Percentiles rank a stretch among this genome's conserved stretches.
phyloP scores from a whole-genome alignment of 225 moss, liverwort and hornwort genomes.

The Bryum argenteum region DNA sequence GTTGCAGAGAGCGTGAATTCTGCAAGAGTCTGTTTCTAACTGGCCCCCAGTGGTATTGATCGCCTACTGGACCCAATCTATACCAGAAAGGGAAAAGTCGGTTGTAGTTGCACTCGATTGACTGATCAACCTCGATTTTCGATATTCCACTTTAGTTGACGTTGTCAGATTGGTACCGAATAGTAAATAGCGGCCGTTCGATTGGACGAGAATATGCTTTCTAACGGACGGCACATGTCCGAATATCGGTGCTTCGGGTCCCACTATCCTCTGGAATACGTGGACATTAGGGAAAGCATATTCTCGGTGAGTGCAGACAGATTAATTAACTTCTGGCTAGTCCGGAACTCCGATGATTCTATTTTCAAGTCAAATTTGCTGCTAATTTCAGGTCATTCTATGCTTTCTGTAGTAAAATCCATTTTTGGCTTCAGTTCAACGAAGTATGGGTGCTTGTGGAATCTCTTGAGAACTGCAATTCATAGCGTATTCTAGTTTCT shows the following conservation, averaged over 20 bases:
- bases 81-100: neutral
- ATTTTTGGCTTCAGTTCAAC: too few species aligned
- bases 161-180: slow-evolving; percentile 1
- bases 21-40: too few species aligned
- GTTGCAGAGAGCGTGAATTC: too few species aligned
- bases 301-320: slow-evolving; percentile 16
- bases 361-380: too few species aligned
- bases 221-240: slow-evolving; percentile 16
- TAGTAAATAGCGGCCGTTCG: too few species aligned
- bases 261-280: slow-evolving; percentile 27
- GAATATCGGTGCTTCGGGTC: slow-evolving; percentile 13
- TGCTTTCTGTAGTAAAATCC: too few species aligned
- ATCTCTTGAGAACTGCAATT: too few species aligned
- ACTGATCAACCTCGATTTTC: slow-evolving; percentile 17
- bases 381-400: neutral
- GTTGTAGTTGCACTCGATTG: neutral
- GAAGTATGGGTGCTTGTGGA: too few species aligned
- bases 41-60: too few species aligned
- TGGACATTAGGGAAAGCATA: slow-evolving; percentile 27
- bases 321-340: too few species aligned
- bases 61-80: slow-evolving; percentile 21
- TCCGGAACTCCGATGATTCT: slow-evolving; percentile 15
- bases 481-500: too few species aligned
- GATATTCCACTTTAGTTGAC: slow-evolving; percentile 20
- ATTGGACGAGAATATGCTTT: neutral